Percentiles rank a stretch among this genome's conserved stretches.
These are phyloP conservation scores for Podospora pseudopauciseta DNA, from an alignment of 495 filamentous ascomycete genomes.

Conservation along the genomic window DNA sequence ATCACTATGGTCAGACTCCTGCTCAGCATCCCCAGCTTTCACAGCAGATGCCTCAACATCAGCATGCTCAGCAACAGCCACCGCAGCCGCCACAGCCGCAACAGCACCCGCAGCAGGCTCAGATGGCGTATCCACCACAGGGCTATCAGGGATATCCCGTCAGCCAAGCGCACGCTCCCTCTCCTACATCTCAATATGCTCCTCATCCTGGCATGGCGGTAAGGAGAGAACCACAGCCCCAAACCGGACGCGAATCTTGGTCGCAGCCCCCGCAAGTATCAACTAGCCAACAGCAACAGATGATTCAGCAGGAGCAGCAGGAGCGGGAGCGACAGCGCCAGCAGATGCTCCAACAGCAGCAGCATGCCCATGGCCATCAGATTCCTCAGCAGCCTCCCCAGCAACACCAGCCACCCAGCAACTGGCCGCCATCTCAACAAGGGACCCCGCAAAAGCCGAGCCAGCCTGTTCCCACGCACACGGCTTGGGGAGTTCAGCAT, in stretches of 20 bases:
- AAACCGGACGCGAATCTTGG: constrained; percentile 21
- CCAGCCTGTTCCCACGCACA: constrained; percentile 36
- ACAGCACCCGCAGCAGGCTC: constrained; percentile 6
- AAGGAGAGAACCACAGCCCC: constrained; percentile 17
- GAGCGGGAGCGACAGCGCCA: constrained; percentile 33
- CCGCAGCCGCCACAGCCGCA: constrained; percentile 22
- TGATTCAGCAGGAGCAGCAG: constrained; percentile 23
- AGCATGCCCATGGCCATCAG: constrained; percentile 1
- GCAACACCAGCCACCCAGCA: constrained; percentile 21
- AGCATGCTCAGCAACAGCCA: constrained; percentile 18
- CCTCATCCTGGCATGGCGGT: constrained; percentile 22
- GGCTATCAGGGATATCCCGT: constrained; percentile 19
- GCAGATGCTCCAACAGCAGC: constrained; percentile 22
- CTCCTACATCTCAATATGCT: constrained; percentile 29
- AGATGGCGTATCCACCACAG: neutral
- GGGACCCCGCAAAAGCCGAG: constrained; percentile 37
- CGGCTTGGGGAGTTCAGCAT: constrained; percentile 46
- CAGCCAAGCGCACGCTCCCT: constrained; percentile 25
- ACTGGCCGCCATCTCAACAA: constrained; percentile 37
- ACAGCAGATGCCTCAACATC: constrained; percentile 25
- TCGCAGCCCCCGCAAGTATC: constrained; percentile 14
- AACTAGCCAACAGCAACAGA: constrained; percentile 15
- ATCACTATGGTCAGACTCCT: constrained; percentile 36
- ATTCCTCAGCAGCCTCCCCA: constrained; percentile 21
- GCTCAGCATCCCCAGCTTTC: constrained; percentile 24